Evolutionary conservation across 2,329 filamentous ascomycete species (phyloP).

Genomic region (Fusarium tanahbumbuense): DNA sequence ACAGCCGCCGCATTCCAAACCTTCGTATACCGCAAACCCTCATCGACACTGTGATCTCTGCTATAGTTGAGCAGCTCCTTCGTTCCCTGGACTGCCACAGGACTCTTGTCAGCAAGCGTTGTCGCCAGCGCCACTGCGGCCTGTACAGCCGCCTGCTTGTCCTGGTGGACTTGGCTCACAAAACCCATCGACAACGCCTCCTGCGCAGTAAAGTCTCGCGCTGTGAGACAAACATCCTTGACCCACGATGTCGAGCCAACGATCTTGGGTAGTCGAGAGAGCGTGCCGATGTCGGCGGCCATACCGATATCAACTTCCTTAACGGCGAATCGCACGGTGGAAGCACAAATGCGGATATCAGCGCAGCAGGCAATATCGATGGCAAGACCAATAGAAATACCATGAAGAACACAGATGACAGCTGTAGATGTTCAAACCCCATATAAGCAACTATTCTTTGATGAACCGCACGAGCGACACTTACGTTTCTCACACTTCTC

Average conservation of each 20-base stretch:
- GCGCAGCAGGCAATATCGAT: slow-evolving; percentile 78
- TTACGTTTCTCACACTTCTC: slow-evolving; percentile 90
- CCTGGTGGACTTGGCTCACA: slow-evolving; percentile 72
- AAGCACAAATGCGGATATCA: slow-evolving; percentile 75
- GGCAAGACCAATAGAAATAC: slow-evolving; percentile 79
- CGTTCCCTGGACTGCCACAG: slow-evolving; percentile 86
- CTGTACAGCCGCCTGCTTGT: slow-evolving; percentile 71
- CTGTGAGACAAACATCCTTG: slow-evolving; percentile 80
- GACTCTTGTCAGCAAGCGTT: slow-evolving; percentile 82
- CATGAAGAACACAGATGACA: slow-evolving; percentile 85
- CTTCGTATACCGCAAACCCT: slow-evolving; percentile 84
- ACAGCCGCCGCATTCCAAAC: slow-evolving; percentile 89
- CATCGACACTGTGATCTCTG: slow-evolving; percentile 79
- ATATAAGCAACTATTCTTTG: slow-evolving; percentile 28
- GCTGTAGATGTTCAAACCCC: slow-evolving; percentile 58
- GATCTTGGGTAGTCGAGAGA: slow-evolving; percentile 78
- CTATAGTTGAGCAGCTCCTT: slow-evolving; percentile 89
- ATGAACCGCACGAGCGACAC: slow-evolving; percentile 45
- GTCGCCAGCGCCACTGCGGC: slow-evolving; percentile 72
- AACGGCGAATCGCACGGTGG: slow-evolving; percentile 72
- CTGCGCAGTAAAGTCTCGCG: slow-evolving; percentile 73
- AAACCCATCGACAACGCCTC: slow-evolving; percentile 79
- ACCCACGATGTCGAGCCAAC: slow-evolving; percentile 80
- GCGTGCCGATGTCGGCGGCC: slow-evolving; percentile 82
- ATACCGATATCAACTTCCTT: slow-evolving; percentile 88